Evolutionary conservation across 2,329 filamentous ascomycete species (phyloP), one percentile per base, ranked within the genome.

Genomic region (Penicillium nordicum): DNA sequence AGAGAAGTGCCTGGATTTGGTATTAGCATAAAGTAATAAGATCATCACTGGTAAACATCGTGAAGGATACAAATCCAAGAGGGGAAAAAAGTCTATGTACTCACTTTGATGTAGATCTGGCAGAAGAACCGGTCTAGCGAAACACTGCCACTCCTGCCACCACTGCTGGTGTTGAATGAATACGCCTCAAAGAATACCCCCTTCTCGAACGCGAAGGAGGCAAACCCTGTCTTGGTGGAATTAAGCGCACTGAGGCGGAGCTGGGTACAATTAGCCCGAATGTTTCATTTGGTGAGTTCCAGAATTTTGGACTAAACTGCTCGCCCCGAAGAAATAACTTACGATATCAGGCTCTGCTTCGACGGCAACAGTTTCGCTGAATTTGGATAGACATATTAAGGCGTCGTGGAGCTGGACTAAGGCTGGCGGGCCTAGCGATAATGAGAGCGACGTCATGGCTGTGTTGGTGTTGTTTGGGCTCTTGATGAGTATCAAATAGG

Each of bases 181-280:
- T 86, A 88, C 25, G 72, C 73, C 36, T 80, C 73, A 66, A 88
- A 87, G 67, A 86, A 88, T 1, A 70, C 69, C 32, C 72, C 74
- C 16, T 76, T 76, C 49, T 83, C 79, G 27, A 87, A 76, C 1
- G 77, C 77, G 60, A 86, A 84, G 3, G 84, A 82, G 2, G 83
- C 81, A 73, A 87, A 86, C 34, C 83, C 83, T 8, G 85, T 86
- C 62, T 85, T 84, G 7, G 84, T 84, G 9, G 80, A 79, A 64
- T 88, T 87, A 56, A 88, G 73, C 42, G 83, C 79, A 53, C 83
- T 85, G 32, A 88, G 72, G 3, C 82, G 81, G 59, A 87, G 80
- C 84, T 84, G 42, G 16, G 18, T 5, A 46, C 14, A 29, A 16
- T 52, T 40, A 51, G 53, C 23, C 14, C 29, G 14, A 10, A 29